Conservation (phyloP, 345 rosid species). For the Conringia planisiliqua region DNA sequence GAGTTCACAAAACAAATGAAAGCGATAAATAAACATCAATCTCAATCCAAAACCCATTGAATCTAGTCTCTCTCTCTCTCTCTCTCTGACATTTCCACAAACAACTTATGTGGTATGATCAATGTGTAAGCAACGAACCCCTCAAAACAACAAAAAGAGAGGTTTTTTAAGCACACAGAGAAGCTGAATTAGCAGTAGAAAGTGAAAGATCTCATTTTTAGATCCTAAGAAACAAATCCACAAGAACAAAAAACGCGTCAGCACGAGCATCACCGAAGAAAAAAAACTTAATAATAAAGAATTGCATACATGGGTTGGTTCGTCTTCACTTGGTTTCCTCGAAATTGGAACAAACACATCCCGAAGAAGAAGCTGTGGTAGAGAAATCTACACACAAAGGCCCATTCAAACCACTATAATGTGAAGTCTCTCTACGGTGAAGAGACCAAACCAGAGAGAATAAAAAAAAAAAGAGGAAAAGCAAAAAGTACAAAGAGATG, state of each 20-base stretch:
- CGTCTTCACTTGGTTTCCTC: constrained; percentile 44
- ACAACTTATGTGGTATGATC: constrained; percentile 31
- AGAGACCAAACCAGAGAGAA: constrained; percentile 1
- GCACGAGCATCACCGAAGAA: neutral
- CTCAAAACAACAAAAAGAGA: neutral
- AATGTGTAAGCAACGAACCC: constrained; percentile 9
- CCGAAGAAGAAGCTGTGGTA: constrained; percentile 30
- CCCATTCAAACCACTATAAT: neutral
- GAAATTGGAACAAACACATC: constrained; percentile 43
- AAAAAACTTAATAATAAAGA: neutral
- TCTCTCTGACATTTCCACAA: constrained; percentile 20
- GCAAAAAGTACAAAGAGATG: neutral
- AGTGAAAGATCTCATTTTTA: constrained; percentile 48
- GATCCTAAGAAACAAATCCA: constrained; percentile 46
- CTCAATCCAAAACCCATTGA: constrained; percentile 77
- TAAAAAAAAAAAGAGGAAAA: neutral
- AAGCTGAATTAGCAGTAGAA: constrained; percentile 25
- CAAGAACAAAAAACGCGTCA: constrained; percentile 1
- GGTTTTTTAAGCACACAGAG: constrained; percentile 26
- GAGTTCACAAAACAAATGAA: constrained; percentile 24
- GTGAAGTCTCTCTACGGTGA: neutral
- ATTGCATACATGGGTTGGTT: constrained; percentile 48
- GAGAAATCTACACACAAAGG: neutral
- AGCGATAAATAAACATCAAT: constrained; percentile 60
- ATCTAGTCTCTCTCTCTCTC: constrained; percentile 42